Conservation (phyloP, 208 protist genomes). For the Endotrypanum monterogeii region DNA sequence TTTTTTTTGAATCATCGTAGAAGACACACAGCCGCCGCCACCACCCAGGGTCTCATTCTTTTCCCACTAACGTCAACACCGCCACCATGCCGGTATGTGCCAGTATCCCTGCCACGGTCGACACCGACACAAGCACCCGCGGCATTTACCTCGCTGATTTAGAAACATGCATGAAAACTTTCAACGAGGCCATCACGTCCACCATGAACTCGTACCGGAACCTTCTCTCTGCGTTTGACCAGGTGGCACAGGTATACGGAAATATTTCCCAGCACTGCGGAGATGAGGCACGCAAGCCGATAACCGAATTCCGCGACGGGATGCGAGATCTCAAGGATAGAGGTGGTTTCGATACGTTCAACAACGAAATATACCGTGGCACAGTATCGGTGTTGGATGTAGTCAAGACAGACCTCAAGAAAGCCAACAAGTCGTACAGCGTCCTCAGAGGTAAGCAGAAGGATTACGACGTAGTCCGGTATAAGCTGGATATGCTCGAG, state of each 20-base stretch:
- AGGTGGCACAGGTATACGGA: constrained; percentile 44
- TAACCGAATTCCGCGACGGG: constrained; percentile 45
- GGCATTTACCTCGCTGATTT: constrained; percentile 45
- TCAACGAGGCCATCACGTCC: constrained; percentile 42
- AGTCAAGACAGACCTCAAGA: constrained; percentile 43
- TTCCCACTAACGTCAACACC: neutral
- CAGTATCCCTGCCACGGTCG: constrained; percentile 40
- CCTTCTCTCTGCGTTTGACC: constrained; percentile 57
- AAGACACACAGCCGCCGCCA: neutral
- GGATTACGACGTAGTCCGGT: constrained; percentile 54
- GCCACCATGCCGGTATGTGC: constrained; percentile 27
- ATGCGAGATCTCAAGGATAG: constrained; percentile 70
- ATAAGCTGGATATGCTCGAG: constrained; percentile 57
- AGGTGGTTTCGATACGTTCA: constrained; percentile 50
- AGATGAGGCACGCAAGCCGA: constrained; percentile 19
- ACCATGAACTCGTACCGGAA: constrained; percentile 66
- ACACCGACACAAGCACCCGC: constrained; percentile 54
- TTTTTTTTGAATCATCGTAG: too few species aligned
- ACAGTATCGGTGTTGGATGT: constrained; percentile 32
- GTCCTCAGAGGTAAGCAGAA: constrained; percentile 41
- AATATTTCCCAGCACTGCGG: constrained; percentile 46
- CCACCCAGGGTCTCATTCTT: neutral
- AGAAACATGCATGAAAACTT: constrained; percentile 48
- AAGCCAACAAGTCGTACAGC: constrained; percentile 40
- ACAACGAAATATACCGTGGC: constrained; percentile 48